Evolutionary conservation across 257 asterid genomes (phyloP).

Genomic region (Hygrophila difformis): DNA sequence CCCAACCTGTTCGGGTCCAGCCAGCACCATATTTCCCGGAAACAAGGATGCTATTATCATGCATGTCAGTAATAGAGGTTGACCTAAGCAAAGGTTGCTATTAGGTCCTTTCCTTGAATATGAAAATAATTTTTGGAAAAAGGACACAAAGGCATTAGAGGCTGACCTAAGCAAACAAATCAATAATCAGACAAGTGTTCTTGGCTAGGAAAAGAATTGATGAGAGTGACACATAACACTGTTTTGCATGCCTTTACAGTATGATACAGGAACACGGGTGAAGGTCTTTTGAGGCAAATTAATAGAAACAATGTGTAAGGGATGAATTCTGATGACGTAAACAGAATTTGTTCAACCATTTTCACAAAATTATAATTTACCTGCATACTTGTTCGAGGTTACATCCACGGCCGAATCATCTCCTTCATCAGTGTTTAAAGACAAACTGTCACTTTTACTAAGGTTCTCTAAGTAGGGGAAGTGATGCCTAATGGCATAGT

Average conservation of each 20-base stretch:
- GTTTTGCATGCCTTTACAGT: too few relatives aligned
- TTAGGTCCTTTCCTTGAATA: neutral
- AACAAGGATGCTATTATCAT: neutral
- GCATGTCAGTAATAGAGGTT: too few relatives aligned
- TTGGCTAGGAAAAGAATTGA: too few relatives aligned
- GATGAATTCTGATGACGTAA: neutral
- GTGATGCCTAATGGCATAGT: slow-evolving; percentile 79
- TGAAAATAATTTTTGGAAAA: slow-evolving; percentile 4
- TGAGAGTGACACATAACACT: too few relatives aligned
- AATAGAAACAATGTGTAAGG: neutral
- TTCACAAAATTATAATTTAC: slow-evolving; percentile 25
- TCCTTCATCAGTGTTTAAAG: slow-evolving; percentile 79
- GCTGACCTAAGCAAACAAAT: too few relatives aligned
- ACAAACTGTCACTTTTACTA: slow-evolving; percentile 67
- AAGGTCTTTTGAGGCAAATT: slow-evolving; percentile 1
- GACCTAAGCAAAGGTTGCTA: too few relatives aligned
- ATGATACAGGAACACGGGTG: neutral
- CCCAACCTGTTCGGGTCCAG: too few relatives aligned
- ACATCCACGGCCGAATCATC: slow-evolving; percentile 80
- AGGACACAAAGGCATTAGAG: neutral
- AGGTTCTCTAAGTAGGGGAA: slow-evolving; percentile 78
- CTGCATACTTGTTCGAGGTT: slow-evolving; percentile 95
- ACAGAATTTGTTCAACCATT: slow-evolving; percentile 7
- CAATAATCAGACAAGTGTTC: too few relatives aligned
- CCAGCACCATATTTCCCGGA: neutral